Base-by-base conservation (phyloP, 2,329 filamentous ascomycete species). In the Fusarium miscanthi region DNA sequence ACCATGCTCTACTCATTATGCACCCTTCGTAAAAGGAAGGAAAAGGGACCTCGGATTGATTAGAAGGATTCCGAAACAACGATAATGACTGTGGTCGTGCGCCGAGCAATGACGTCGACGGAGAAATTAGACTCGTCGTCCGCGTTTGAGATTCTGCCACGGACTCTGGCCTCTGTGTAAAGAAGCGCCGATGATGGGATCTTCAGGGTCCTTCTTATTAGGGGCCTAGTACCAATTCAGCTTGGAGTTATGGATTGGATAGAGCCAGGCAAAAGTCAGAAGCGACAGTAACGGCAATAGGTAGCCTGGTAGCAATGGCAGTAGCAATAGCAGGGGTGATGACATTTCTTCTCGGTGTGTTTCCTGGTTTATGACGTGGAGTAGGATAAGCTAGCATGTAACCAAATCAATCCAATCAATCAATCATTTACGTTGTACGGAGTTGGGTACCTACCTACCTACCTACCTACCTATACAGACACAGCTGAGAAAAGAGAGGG, bases 151-250 rank as follows among this genome's bases (percentile, higher is more conserved):
- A 62, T 57, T 58, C 37, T 41, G 60, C 63, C 72, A 63, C 56
- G 61, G 59, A 35, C 54, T 42, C 45, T 69, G 46, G 53, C 41
- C 61, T 66, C 46, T 61, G 37, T 60, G 52, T 57, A 46, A 60
- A 41, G 45, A 69, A 69, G 66, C 64, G 58, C 73, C 64, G 67
- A 49, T 43, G 70, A 74, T 70, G 68, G 43, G 59, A 76, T 76
- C 74, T 76, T 76, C 74, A 76, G 74, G 74, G 74, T 76, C 74
- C 74, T 76, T 37, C 74, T 75, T 61, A 63, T 73, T 51, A 53
- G 54, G 58, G 72, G 41, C 53, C 63, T 66, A 63, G 65, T 62
- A 69, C 66, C 38, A 52, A 69, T 52, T 40, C 27, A 57, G 64
- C 49, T 69, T 68, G 45, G 64, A 58, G 51, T 43, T n/a, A 30